Base-by-base conservation (phyloP, 106 monocot species). In the Agapanthus africanus region DNA sequence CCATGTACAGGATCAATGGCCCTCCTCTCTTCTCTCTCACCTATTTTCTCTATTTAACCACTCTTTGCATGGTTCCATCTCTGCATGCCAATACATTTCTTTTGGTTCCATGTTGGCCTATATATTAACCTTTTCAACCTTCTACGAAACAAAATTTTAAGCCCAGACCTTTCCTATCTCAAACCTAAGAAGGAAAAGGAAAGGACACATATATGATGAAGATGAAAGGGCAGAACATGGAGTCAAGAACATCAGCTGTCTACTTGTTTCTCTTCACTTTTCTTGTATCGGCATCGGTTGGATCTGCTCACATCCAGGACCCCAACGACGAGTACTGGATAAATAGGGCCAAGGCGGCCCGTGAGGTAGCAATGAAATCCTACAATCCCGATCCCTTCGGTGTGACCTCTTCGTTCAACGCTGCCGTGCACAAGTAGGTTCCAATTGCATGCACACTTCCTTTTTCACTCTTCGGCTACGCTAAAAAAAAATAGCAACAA, bases 271-370 rank as follows among this genome's bases (percentile, higher is more conserved):
- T 63, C 7, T 7, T 63, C 38, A 11, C 63, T 9, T 69, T 63
- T 72, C 14, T 76, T 42, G 13, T 71, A 31, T 31, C 61, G 6
- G 59, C 63, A 42, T 66, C 23, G 7, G 34, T 56, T 0, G 54
- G 37, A 40, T 23, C 36, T 28, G 76, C 76, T 23, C 16, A 65
- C 49, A 72, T 74, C 59, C 54, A 40, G 1, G 76, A 79, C 16
- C 11, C 10, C 13, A 70, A 76, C 32, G 82, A 89, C 40, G 82
- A 85, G 16, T 71, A 82, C 39, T 89, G 89, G 89, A 54, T 38
- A 25, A 67, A 72, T 40, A 66, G 77, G 47, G 77, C 37, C 2
- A 68, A 57, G 23, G 64, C 59, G 28, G 81, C 89, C 8, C 54
- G 23, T 4, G 23, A 23, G 9, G 40, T 27, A 0, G 73, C 76